Evolutionary conservation across 768 basidiomycete species (phyloP), one percentile per base, ranked within the genome.

Genomic region (Inosperma sp.): DNA sequence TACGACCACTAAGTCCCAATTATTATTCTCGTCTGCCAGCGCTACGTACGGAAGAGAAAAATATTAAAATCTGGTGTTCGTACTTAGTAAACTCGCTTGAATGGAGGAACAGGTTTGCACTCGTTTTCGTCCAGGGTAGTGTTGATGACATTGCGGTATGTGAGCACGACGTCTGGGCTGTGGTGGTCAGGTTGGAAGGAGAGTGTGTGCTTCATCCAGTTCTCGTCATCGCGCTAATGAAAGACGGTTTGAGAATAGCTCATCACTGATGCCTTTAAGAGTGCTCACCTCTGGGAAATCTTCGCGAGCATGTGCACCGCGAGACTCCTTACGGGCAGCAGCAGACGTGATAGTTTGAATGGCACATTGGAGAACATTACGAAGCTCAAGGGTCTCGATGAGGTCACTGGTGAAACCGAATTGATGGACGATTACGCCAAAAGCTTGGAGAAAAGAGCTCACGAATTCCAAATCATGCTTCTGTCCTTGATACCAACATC

Each of bases 381-480:
- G 87, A 33, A 98, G 84, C 68, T 99, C 96, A 48, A 98, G 80
- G 8, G 94, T 98, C 74, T 99, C 96, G 55, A 98, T 79, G 52
- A 99, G 84, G 67, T 99, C 96, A 59, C 92, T 94, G 58, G 3
- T 53, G 55, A 19, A 34, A 40, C 55, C 29, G 26, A 51, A 29
- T 45, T 36, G 23, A 53, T 37, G 21, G 23, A 55, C 4, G 19
- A 23, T 29, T 31, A 12, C 23, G 12, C 13, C 55, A 31, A 30
- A 44, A 27, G n/a, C 37, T 12, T 8, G 21, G 30, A 44, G 22
- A 3, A 31, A 19, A 21, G 34, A 16, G 65, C 91, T 56, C 62
- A 95, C 93, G 92, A 91, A 75, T 98, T 97, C 96, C 95, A 99
- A 70, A 98, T 96, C 94, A 98, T 90, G 71, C 90, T 92, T 64